Evolutionary conservation across 805 yeast species (phyloP).

Genomic region (Candida stauntonica): DNA sequence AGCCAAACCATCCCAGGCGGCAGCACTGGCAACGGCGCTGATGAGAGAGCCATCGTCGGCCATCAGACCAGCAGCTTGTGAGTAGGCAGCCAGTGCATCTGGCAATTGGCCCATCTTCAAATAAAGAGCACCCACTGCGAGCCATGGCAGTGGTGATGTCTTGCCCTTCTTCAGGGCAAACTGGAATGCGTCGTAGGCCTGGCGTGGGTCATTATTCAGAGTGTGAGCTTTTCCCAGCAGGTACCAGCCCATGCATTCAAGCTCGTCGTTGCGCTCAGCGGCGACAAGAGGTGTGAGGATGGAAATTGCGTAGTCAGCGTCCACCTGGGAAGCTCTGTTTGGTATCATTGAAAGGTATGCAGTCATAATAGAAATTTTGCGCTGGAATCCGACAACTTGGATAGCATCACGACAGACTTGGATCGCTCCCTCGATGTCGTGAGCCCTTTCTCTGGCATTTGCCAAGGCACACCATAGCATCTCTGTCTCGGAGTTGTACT

Average conservation of each 20-base stretch:
- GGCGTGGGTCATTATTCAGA: conserved; percentile 40
- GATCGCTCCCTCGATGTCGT: conserved; percentile 46
- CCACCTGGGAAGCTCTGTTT: conserved; percentile 22
- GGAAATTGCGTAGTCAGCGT: conserved; percentile 35
- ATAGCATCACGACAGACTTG: conserved; percentile 47
- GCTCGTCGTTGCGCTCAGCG: conserved; percentile 18
- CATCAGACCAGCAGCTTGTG: conserved; percentile 55
- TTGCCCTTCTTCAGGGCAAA: conserved; percentile 50
- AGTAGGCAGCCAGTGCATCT: conserved; percentile 63
- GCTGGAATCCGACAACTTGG: conserved; percentile 39
- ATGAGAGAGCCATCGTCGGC: conserved; percentile 42
- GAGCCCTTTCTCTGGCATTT: conserved; percentile 41
- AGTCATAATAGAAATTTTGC: conserved; percentile 44
- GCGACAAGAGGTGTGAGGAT: conserved; percentile 25
- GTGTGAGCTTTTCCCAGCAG: conserved; percentile 51
- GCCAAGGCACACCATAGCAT: conserved; percentile 51
- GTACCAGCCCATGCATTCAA: conserved; percentile 54
- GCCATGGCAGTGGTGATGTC: conserved; percentile 57
- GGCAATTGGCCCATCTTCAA: conserved; percentile 54
- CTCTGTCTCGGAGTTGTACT: conserved; percentile 12
- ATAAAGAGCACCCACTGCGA: conserved; percentile 60
- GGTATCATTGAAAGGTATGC: conserved; percentile 44
- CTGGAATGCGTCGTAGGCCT: conserved; percentile 53
- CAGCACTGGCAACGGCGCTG: conserved; percentile 37
- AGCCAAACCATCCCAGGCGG: conserved; percentile 63